These are phyloP conservation scores for Aegilops tauschii DNA, from an alignment of 176 grass and related monocot genomes.

Conservation along the genomic window DNA sequence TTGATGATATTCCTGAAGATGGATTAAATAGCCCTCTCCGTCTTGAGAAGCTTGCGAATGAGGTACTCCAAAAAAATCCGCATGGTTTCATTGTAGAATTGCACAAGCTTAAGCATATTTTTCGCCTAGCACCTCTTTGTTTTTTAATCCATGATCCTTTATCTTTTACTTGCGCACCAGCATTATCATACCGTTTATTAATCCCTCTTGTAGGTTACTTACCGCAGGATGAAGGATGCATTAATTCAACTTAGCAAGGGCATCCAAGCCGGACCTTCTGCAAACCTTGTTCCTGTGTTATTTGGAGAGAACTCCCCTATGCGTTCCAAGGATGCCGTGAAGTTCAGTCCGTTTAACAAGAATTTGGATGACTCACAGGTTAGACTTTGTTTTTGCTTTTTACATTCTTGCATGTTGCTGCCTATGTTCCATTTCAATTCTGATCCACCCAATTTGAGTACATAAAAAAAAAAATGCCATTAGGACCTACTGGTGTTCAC, in stretches of 20 bases:
- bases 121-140: background rate
- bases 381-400: too few relatives aligned
- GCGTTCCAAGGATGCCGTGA: constrained; percentile 49
- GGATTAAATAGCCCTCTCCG: constrained; percentile 89
- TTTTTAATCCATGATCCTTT: background rate
- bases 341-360: constrained; percentile 91
- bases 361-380: constrained; percentile 97
- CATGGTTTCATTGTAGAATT: constrained; percentile 7
- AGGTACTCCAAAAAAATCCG: constrained; percentile 49
- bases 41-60: constrained; percentile 96
- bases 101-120: background rate
- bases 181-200: constrained; percentile 6
- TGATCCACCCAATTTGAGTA: background rate
- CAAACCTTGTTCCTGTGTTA: constrained; percentile 86
- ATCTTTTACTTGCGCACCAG: background rate
- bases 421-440: background rate
- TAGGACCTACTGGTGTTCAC: constrained; percentile 7
- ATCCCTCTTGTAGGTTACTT: constrained; percentile 77
- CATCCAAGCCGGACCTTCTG: constrained; percentile 72
- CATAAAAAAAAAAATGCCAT: too few relatives aligned
- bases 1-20: constrained; percentile 98
- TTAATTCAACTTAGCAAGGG: constrained; percentile 80
- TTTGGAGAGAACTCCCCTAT: constrained; percentile 82
- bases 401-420: too few relatives aligned
- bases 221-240: constrained; percentile 93